phyloP scores from a whole-genome alignment of 257 asterid species.

The Solanum microdontum region DNA sequence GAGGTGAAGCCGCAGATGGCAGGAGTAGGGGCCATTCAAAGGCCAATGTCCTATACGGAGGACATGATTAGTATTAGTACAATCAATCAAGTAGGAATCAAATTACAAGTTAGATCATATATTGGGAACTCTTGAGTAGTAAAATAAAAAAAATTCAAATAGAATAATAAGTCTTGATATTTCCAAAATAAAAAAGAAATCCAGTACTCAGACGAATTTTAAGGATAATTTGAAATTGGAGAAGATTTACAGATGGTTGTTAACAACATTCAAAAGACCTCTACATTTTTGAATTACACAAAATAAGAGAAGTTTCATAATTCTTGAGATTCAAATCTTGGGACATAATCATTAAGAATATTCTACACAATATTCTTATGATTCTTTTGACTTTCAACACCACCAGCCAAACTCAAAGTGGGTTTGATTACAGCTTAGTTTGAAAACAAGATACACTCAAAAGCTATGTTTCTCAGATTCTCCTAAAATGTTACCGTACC shows the following conservation, averaged over 20 bases:
- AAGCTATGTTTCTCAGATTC: neutral
- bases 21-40: neutral
- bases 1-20: neutral
- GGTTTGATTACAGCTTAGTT: neutral
- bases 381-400: neutral
- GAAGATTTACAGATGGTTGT: neutral
- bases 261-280: neutral
- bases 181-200: neutral
- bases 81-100: neutral
- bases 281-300: neutral
- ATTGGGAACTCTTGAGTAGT: neutral
- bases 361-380: neutral
- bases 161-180: neutral
- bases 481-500: neutral
- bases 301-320: neutral
- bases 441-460: neutral
- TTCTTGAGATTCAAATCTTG: neutral
- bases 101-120: neutral
- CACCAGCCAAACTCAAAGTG: neutral
- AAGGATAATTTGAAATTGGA: neutral
- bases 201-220: neutral
- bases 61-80: neutral
- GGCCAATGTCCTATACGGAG: neutral
- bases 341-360: neutral
- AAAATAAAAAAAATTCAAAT: neutral